A percentile compares a stretch with the other conserved stretches of the same genome.
These are phyloP conservation scores for Fomes fomentarius DNA, from an alignment of 1,284 basidiomycete genomes.

Conservation along the genomic window DNA sequence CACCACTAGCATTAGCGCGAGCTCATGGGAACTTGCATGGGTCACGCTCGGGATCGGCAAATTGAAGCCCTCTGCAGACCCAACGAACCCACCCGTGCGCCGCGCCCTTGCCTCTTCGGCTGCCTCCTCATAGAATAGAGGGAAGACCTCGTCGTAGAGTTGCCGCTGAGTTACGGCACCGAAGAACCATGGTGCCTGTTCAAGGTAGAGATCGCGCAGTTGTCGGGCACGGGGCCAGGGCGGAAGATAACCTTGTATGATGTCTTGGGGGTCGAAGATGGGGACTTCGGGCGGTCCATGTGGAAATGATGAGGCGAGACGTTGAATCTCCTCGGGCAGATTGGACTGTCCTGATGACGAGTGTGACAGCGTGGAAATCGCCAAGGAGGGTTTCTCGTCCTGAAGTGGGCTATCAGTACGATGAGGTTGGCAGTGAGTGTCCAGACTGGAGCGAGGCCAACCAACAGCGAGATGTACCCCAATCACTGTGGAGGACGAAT, in stretches of 20 bases:
- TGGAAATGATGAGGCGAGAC: slow-evolving; percentile 58
- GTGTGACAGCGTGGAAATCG: slow-evolving; percentile 3
- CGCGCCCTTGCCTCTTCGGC: slow-evolving; percentile 1
- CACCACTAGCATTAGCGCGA: slow-evolving; percentile 59
- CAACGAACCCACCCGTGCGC: slow-evolving; percentile 6
- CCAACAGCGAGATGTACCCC: no score
- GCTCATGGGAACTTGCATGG: slow-evolving; percentile 47
- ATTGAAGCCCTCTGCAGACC: slow-evolving; percentile 24
- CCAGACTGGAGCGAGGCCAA: no score
- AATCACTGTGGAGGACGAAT: no score
- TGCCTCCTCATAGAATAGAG: slow-evolving; percentile 63
- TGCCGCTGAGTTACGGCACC: slow-evolving; percentile 65
- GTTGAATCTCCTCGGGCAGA: slow-evolving; percentile 39
- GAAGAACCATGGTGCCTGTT: slow-evolving; percentile 78
- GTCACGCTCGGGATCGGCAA: slow-evolving; percentile 20
- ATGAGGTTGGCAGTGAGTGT: no score
- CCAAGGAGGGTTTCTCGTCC: slow-evolving; percentile 23
- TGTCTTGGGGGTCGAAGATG: slow-evolving; percentile 43
- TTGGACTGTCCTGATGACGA: slow-evolving; percentile 3
- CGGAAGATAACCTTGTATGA: slow-evolving; percentile 56
- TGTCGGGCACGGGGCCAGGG: slow-evolving; percentile 56
- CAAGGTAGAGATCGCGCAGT: slow-evolving; percentile 65
- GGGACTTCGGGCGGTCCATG: slow-evolving; percentile 38
- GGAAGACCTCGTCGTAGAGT: slow-evolving; percentile 64
- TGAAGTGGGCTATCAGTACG: neutral